Conservation (phyloP, 192 early-diverging fungal genomes). For the Backusella australiensis region DNA sequence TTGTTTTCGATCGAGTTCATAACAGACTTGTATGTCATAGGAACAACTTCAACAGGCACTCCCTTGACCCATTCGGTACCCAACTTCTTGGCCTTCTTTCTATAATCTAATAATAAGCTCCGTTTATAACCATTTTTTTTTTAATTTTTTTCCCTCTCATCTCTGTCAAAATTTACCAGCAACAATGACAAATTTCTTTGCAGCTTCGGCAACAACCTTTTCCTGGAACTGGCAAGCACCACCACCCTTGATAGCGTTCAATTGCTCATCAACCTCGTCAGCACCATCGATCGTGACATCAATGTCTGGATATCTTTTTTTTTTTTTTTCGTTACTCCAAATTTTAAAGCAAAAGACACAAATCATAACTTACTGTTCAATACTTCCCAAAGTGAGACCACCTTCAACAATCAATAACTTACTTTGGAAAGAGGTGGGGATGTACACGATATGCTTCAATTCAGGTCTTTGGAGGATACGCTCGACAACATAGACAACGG, state of each 20-base stretch:
- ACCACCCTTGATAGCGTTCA: slow-evolving; percentile 96
- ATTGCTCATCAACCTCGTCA: slow-evolving; percentile 75
- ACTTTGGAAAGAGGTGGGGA: slow-evolving; percentile 94
- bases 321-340: not conserved
- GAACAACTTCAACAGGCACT: slow-evolving; percentile 88
- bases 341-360: not conserved
- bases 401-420: slow-evolving; percentile 79
- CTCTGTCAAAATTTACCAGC: slow-evolving; percentile 42
- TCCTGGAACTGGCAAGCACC: slow-evolving; percentile 93
- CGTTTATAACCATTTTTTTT: not conserved
- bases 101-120: slow-evolving; percentile 36
- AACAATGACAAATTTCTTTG: slow-evolving; percentile 83
- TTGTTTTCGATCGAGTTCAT: slow-evolving; percentile 44
- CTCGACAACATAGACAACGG: slow-evolving; percentile 86
- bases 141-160: not conserved
- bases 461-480: slow-evolving; percentile 67
- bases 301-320: slow-evolving; percentile 60
- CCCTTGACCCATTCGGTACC: slow-evolving; percentile 85
- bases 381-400: slow-evolving; percentile 73
- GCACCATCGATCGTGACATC: slow-evolving; percentile 95
- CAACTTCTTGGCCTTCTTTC: slow-evolving; percentile 76
- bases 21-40: slow-evolving; percentile 76
- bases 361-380: slow-evolving; percentile 61
- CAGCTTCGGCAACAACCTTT: slow-evolving; percentile 85
- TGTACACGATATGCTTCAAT: slow-evolving; percentile 73